Percentiles rank a stretch among this genome's conserved stretches.
Conservation (phyloP, 2,329 filamentous ascomycete species). For the Phialophora verrucosa region DNA sequence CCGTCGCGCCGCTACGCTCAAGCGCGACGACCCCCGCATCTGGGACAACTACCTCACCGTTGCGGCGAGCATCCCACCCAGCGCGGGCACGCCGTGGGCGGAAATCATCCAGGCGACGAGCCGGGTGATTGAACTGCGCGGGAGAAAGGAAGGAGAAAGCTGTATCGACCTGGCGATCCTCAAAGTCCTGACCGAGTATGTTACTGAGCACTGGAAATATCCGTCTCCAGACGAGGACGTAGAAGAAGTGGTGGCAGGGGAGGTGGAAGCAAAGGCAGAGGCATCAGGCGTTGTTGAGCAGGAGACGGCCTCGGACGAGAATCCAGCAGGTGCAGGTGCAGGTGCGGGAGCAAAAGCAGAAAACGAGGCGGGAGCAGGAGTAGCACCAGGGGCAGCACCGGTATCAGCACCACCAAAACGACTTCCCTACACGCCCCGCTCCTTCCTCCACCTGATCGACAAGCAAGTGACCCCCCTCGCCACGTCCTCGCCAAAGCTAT, state of each 20-base stretch:
- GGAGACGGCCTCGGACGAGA: neutral
- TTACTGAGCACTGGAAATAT: conserved; percentile 59
- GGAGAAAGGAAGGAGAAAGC: conserved; percentile 70
- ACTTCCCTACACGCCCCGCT: conserved; percentile 55
- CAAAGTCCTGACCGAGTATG: conserved; percentile 72
- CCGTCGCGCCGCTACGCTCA: conserved; percentile 82
- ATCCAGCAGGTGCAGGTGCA: neutral
- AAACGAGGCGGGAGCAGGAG: too few species aligned
- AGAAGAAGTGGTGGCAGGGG: conserved; percentile 10
- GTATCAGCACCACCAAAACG: conserved; percentile 43
- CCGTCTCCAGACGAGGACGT: conserved; percentile 24
- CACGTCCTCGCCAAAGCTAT: conserved; percentile 76
- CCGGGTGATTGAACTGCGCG: conserved; percentile 76
- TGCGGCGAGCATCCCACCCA: conserved; percentile 74
- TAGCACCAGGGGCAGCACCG: too few species aligned
- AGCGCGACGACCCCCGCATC: conserved; percentile 86
- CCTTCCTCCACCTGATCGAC: conserved; percentile 74
- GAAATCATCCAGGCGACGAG: conserved; percentile 78
- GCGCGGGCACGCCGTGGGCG: conserved; percentile 59
- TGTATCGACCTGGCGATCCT: conserved; percentile 78
- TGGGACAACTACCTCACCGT: conserved; percentile 97
- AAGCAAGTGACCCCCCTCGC: conserved; percentile 79
- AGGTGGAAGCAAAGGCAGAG: neutral
- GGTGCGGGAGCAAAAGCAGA: neutral
- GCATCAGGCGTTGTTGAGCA: neutral